phyloP scores from a whole-genome alignment of 2,329 filamentous ascomycete species.

The Diaporthe ampelina region DNA sequence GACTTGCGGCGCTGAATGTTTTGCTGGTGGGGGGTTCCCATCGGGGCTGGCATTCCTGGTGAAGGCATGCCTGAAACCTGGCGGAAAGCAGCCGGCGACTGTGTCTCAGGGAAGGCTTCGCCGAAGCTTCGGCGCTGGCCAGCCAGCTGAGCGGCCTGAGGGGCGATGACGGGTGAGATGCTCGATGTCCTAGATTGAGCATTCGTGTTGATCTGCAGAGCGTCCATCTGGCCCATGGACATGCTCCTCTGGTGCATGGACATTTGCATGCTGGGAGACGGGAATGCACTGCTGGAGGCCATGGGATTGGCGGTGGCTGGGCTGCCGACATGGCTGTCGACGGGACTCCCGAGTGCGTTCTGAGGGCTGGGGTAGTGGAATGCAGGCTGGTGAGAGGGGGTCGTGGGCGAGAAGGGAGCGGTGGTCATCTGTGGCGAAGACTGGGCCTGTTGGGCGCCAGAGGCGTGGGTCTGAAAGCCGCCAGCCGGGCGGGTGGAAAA shows the following conservation, averaged over 20 bases:
- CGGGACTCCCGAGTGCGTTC: constrained; percentile 10
- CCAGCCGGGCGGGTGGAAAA: constrained; percentile 9
- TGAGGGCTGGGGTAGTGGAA: constrained; percentile 28
- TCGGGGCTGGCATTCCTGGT: constrained; percentile 28
- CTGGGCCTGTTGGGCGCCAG: constrained; percentile 2
- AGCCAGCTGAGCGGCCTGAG: background rate
- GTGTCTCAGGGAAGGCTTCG: constrained; percentile 15
- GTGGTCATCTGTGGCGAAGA: constrained; percentile 10
- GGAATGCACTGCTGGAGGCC: constrained; percentile 36
- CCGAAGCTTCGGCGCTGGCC: constrained; percentile 32
- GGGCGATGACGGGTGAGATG: background rate
- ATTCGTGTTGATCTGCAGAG: background rate
- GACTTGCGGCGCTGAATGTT: constrained; percentile 15
- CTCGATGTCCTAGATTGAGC: background rate
- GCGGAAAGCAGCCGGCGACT: constrained; percentile 7
- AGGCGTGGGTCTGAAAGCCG: background rate
- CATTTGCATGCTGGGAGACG: constrained; percentile 4
- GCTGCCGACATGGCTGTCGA: constrained; percentile 10
- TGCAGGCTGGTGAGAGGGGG: constrained; percentile 20
- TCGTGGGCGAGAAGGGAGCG: constrained; percentile 12
- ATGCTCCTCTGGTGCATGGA: constrained; percentile 28
- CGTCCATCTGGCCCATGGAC: constrained; percentile 24
- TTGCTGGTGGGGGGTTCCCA: constrained; percentile 11
- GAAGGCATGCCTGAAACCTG: constrained; percentile 1
- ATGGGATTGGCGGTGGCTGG: constrained; percentile 26